Evolutionary conservation across 176 grass and related monocot species (phyloP), one percentile per base, ranked within the genome.

Genomic region (Eleusine coracana): DNA sequence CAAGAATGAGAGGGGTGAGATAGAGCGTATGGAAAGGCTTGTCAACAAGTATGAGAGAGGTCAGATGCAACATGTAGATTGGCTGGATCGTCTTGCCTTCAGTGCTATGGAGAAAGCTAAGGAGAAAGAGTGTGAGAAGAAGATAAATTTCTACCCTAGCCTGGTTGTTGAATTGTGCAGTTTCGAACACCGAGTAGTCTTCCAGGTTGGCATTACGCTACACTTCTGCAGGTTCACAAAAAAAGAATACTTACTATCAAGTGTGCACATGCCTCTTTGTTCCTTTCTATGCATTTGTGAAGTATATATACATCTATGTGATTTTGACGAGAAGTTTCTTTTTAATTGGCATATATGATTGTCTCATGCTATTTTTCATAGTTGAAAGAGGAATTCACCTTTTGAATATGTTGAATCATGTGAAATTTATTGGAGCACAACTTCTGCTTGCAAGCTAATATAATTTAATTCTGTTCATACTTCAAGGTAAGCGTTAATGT

Each of bases 31-130:
- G 65, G 96, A 99, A 81, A 93, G 93, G 61, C 89, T 99, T 60
- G 91, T 93, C 49, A 99, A 99, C 91, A 99, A 94, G 65, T 93
- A 99, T 44, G 96, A 96, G 81, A 91, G 96, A 80, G 96, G 93
- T 12, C 96, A 96, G 79, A 94, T 96, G 87, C 96, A 93, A 1
- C 90, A 87, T 70, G 87, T 99, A 7, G 96, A 96, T 92, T 99
- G 96, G 93, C 77, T 99, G 25, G 96, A 99, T 82, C 92, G 91
- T 72, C 85, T 98, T 82, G 54, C 93, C 65, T 95, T 98, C 76
- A 90, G 90, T 82, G 85, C 96, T 39, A 71, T 95, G 49, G 93
- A 98, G 23, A 89, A 92, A 88, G 83, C 92, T 55, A 96, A 92
- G 85, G 93, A 95, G 70, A 98, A 88, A 78, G 83, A 91, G 65